Conservation (phyloP, 495 filamentous ascomycete genomes). For the Sordaria brevicollis region DNA sequence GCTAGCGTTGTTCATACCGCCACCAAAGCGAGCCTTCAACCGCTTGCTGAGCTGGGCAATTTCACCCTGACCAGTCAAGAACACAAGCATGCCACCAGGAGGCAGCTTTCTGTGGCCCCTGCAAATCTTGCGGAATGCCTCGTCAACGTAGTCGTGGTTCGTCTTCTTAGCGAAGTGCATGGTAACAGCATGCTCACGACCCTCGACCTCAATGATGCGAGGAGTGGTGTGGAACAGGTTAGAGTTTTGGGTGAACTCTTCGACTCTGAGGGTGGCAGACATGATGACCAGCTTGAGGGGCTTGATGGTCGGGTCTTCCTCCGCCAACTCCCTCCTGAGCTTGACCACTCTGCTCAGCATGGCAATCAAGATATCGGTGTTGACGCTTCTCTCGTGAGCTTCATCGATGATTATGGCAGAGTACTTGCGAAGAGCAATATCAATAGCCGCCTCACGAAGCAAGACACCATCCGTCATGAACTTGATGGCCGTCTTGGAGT, state of each 20-base stretch:
- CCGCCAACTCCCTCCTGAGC: slow-evolving; percentile 39
- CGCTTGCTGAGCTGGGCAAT: slow-evolving; percentile 69
- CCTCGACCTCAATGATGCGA: slow-evolving; percentile 81
- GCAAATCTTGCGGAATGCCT: slow-evolving; percentile 77
- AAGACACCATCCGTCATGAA: slow-evolving; percentile 99
- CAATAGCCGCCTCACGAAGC: slow-evolving; percentile 79
- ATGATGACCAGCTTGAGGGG: slow-evolving; percentile 95
- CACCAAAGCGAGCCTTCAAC: slow-evolving; percentile 59
- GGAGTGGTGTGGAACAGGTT: slow-evolving; percentile 71
- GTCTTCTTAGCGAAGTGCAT: slow-evolving; percentile 81
- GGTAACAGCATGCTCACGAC: slow-evolving; percentile 86
- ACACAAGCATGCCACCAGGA: slow-evolving; percentile 86
- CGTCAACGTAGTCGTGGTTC: slow-evolving; percentile 77
- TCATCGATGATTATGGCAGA: slow-evolving; percentile 93
- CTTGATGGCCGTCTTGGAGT: slow-evolving; percentile 83
- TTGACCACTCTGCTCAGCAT: slow-evolving; percentile 91
- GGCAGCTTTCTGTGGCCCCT: slow-evolving; percentile 86
- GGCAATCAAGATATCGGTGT: slow-evolving; percentile 94
- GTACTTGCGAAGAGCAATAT: slow-evolving; percentile 87
- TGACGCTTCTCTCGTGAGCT: slow-evolving; percentile 93
- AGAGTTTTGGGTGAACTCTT: slow-evolving; percentile 80
- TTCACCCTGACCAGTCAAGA: slow-evolving; percentile 89
- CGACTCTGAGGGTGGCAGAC: slow-evolving; percentile 87
- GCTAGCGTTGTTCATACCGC: slow-evolving; percentile 34
- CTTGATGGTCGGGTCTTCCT: slow-evolving; percentile 43